These are phyloP conservation scores for Apiotrichum veenhuisii DNA, from an alignment of 1,284 basidiomycete genomes.

Conservation along the genomic window DNA sequence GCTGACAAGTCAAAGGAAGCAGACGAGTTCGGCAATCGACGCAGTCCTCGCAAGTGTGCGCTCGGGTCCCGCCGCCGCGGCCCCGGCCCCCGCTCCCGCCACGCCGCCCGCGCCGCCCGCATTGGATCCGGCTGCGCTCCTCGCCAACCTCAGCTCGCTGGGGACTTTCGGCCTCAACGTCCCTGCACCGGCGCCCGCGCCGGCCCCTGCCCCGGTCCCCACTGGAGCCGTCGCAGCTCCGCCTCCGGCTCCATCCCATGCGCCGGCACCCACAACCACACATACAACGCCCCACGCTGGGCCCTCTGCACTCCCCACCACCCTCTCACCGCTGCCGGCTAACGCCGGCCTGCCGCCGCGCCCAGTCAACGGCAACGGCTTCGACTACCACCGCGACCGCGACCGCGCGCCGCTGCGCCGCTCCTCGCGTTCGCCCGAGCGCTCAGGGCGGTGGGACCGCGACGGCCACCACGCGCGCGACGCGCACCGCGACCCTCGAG, in stretches of 20 bases:
- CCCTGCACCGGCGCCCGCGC: background rate
- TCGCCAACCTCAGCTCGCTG: slow-evolving; percentile 25
- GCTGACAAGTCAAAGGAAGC: background rate
- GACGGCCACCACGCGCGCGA: background rate
- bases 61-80: background rate
- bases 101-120: slow-evolving; percentile 2
- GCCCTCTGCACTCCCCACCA: background rate
- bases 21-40: slow-evolving; percentile 12
- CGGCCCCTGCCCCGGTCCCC: background rate
- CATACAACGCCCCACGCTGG: background rate
- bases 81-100: background rate
- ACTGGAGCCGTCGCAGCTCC: background rate
- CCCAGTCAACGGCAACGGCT: background rate
- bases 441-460: background rate
- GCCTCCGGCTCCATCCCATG: background rate
- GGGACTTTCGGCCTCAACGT: background rate
- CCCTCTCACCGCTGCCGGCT: background rate
- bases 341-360: background rate
- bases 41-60: slow-evolving; percentile 21
- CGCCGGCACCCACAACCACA: background rate
- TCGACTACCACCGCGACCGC: background rate
- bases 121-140: slow-evolving; percentile 26
- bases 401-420: background rate
- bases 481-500: background rate
- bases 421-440: background rate